These are phyloP conservation scores for Boletus coccyginus DNA, from an alignment of 768 basidiomycete species.

Conservation along the genomic window DNA sequence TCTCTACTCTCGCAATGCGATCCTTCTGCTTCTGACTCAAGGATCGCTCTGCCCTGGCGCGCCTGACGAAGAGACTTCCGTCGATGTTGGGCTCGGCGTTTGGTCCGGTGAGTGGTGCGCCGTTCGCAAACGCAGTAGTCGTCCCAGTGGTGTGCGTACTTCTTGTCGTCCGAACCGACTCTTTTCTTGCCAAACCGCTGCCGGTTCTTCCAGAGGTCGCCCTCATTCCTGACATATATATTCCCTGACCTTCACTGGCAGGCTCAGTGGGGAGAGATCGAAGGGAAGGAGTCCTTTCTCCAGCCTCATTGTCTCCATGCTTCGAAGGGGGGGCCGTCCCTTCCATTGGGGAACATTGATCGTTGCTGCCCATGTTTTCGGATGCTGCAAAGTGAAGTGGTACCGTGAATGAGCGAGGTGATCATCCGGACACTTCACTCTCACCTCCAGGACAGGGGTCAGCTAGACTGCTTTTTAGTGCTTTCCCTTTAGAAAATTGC, in stretches of 20 bases:
- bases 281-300: constrained; percentile 14
- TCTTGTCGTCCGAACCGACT: constrained; percentile 22
- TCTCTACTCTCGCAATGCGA: constrained; percentile 50
- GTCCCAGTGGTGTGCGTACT: constrained; percentile 16
- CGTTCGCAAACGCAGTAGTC: constrained; percentile 45
- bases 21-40: constrained; percentile 50
- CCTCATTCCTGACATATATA: not conserved
- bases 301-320: not conserved
- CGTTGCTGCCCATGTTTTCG: not conserved
- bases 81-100: constrained; percentile 41
- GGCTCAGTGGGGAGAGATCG: constrained; percentile 24
- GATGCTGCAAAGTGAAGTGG: not conserved
- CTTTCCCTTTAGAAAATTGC: constrained; percentile 13
- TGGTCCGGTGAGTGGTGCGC: constrained; percentile 53
- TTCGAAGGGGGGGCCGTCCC: not conserved
- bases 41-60: constrained; percentile 45
- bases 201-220: not conserved
- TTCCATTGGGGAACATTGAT: not conserved
- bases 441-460: constrained; percentile 1
- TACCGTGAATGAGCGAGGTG: not conserved
- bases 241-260: constrained; percentile 1
- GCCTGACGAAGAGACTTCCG: constrained; percentile 39
- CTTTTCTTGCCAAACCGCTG: constrained; percentile 11
- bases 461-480: not conserved
- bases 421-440: not conserved